Evolutionary conservation across 163 green algal species (phyloP), one percentile per base, ranked within the genome.

Genomic region (Chlorella variabilis): DNA sequence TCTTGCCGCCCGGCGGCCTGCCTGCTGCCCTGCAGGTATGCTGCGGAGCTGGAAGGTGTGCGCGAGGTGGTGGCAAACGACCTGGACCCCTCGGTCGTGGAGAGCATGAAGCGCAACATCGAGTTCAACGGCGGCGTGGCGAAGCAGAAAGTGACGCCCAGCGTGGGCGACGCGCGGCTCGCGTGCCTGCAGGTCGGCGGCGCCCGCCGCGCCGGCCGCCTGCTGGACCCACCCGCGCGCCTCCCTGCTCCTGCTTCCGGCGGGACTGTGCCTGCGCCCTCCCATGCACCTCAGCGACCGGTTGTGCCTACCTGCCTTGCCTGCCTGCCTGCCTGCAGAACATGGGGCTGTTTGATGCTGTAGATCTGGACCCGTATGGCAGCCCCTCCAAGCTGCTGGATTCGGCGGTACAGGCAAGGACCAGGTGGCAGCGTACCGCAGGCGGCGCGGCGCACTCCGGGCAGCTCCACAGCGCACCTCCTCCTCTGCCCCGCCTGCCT

Each of bases 351-450:
- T 98, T 96, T 78, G 91, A 97, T 71, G 94, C 93, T 29, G 92
- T 99, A n/a, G 97, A 99, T 78, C 83, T 99, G 67, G 97, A 99
- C 77, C 97, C 97, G 1, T 99, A 99, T 73, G 97, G 97, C 68
- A 96, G 96, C 0, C 97, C 97, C 13, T 90, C 91, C 23, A 83
- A 90, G 38, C 90, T 99, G 54, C 89, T 99, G 51, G 97, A 99
- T 80, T 85, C 67, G 11, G 97, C 97, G 21, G 91, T 99, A 36
- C 95, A 98, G 88, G 73, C 85, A 62, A 9, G 96, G 94, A n/a
- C 90, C 98, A n/a, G n/a, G 42, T 54, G 45, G 45, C 45, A 11
- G 45, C 45, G 11, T 15, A 15, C 11, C 45, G 15, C 45, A 54
- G 45, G 11, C 45, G 45, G 45, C 45, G 11, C 15, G 45, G 45